A percentile compares a stretch with the other conserved stretches of the same genome.
Conservation (phyloP, 345 rosid species). For the Cochlearia excelsa region DNA sequence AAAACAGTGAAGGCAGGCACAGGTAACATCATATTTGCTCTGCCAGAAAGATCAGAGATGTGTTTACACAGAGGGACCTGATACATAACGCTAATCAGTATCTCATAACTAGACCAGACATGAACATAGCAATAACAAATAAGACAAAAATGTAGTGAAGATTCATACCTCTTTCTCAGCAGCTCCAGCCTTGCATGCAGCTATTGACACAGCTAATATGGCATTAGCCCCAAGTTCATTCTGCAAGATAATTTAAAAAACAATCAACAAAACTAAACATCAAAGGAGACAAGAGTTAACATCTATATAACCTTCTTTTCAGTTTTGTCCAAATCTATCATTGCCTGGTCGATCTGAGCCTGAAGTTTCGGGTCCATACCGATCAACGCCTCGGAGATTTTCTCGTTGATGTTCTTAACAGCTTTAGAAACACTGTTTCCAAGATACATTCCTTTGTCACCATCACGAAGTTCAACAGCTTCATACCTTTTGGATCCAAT, state of each 20-base stretch:
- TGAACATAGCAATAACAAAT: neutral
- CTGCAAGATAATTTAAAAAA: constrained; percentile 38
- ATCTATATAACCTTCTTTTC: constrained; percentile 69
- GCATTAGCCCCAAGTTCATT: constrained; percentile 93
- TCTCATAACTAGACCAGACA: constrained; percentile 15
- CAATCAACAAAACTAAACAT: neutral
- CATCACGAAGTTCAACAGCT: constrained; percentile 91
- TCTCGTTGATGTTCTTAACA: constrained; percentile 84
- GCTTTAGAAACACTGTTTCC: constrained; percentile 92
- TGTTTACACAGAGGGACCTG: constrained; percentile 93
- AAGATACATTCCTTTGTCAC: constrained; percentile 85
- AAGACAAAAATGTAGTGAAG: constrained; percentile 4
- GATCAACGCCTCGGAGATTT: constrained; percentile 73
- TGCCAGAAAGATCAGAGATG: constrained; percentile 80
- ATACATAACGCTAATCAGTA: constrained; percentile 25
- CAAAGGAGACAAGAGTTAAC: neutral
- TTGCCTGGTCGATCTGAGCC: constrained; percentile 90
- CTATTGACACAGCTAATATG: constrained; percentile 87
- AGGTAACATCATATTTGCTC: constrained; percentile 64
- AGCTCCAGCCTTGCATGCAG: constrained; percentile 99
- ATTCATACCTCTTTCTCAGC: constrained; percentile 83
- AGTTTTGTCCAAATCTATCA: constrained; percentile 93
- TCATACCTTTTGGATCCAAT: constrained; percentile 57
- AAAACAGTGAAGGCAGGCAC: constrained; percentile 93
- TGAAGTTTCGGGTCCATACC: constrained; percentile 97